phyloP scores from a whole-genome alignment of 192 early-diverging fungal genomes.

The Pecoramyces ruminantium region DNA sequence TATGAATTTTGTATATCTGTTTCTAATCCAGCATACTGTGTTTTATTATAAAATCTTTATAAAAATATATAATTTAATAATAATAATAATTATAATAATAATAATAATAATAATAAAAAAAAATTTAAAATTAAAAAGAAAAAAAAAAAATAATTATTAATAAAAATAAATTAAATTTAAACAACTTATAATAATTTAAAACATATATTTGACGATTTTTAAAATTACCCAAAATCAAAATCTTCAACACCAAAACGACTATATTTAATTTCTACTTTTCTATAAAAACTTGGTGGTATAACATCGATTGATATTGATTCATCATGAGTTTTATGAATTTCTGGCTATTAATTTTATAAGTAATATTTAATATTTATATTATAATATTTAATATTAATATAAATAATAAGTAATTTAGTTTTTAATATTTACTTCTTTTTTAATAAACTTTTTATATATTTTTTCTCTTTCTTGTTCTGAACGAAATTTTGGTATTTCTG shows the following conservation, averaged over 20 bases:
- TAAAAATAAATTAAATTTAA: too few relatives aligned
- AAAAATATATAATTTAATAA: too few relatives aligned
- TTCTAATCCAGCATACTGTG: constrained; percentile 73
- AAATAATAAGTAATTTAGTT: too few relatives aligned
- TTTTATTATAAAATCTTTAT: constrained; percentile 85
- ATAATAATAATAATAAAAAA: too few relatives aligned
- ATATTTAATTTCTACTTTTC: constrained; percentile 70
- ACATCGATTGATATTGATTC: constrained; percentile 17
- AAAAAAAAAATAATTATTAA: too few relatives aligned
- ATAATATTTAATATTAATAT: too few relatives aligned
- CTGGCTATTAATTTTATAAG: too few relatives aligned
- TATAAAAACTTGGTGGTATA: constrained; percentile 49
- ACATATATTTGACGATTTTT: too few relatives aligned
- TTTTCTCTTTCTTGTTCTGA: constrained; percentile 62
- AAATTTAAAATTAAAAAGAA: too few relatives aligned
- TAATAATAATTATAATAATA: too few relatives aligned
- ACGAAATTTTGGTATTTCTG: constrained; percentile 56
- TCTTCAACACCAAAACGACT: constrained; percentile 93
- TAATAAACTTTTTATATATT: constrained; percentile 15
- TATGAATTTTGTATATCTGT: constrained; percentile 80
- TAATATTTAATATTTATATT: too few relatives aligned
- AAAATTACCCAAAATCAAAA: constrained; percentile 76
- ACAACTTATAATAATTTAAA: too few relatives aligned
- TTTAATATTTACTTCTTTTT: not conserved
- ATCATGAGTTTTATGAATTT: not conserved